Base-by-base conservation (phyloP, 1,139 yeast species). In the Sugiyamaella xylanicola region DNA sequence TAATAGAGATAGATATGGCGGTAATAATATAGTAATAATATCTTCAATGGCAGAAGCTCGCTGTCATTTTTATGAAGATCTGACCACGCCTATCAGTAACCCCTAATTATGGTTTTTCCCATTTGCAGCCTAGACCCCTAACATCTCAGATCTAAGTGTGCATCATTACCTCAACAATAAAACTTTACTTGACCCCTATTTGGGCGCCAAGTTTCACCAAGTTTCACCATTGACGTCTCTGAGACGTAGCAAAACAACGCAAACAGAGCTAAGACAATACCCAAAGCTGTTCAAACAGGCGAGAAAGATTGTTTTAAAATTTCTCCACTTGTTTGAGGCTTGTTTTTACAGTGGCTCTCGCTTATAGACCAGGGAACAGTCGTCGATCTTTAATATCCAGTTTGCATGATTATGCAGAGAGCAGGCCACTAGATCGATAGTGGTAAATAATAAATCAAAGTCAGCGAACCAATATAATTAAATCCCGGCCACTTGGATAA, bases 181-280 rank as follows among this genome's bases (percentile, higher is more conserved):
- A 15, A n/a, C 16, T 40, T 20, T 21, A 17, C 35, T 4, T 25
- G 21, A 43, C 47, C 47, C 47, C 47, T 43, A 43, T 25, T 43
- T 5, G n/a, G 42, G 15, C 21, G 42, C 9, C 29, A 25, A 9
- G n/a, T n/a, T n/a, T n/a, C n/a, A n/a, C n/a, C 15, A 4, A 35
- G 39, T 35, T 37, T 37, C 22, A 37, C 13, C 8, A 32, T 8
- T 32, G 15, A 13, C 4, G 4, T 4, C 15, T 8, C 15, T 32
- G 37, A 32, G 37, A 32, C 37, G 4, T 4, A 4, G 4, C 15
- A 32, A n/a, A 32, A 32, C 37, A 32, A 32, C 5, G 13, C 15
- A 4, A 4, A 13, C 13, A 7, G 15, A 7, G 37, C 4, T 13
- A 5, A 32, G 15, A 32, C 37, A 32, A 25, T 5, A 25, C 29